Base-by-base conservation (phyloP, 1,284 basidiomycete genomes). In the Leccinum colubrinum region DNA sequence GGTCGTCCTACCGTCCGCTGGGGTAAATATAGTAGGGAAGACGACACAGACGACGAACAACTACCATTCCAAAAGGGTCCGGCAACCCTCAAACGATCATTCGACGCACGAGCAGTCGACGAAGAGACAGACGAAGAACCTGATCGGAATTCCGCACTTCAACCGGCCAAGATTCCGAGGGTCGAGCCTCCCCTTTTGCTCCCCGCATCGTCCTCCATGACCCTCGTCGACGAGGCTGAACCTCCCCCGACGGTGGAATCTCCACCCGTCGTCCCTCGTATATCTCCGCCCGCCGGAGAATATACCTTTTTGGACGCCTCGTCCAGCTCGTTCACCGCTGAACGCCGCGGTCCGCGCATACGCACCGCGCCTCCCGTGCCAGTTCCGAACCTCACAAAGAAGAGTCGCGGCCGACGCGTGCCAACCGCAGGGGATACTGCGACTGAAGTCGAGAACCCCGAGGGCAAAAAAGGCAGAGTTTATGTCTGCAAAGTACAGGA, bases 301-400 rank as follows among this genome's bases (percentile, higher is more conserved):
- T 74, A 77, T 30, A 74, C 72, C 48, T 74, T 74, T 25, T 61
- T 74, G 52, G 72, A 74, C n/a, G 74, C 72, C 43, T 77, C 72
- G 4, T 76, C 75, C 46, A 74, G 74, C 53, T 76, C 72, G 2
- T 74, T 74, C 56, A 74, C 72, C 1, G 65, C 75, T 15, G 72
- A 74, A 61, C 75, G 72, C 25, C 72, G 72, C 58, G 72, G 72
- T 20, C 72, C 72, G 2, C 75, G 72, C 33, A 77, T 74, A 76
- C 75, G 72, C 53, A 74, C 72, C 22, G 72, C 72, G 8, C 72
- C 85, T 53, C 87, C 88, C 30, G 79, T 84, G 4, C 87, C 88
- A 9, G 83, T 90, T 20, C 87, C 87, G 6, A 86, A 88, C 67
- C 68, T 91, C 55, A 89, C 83, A 48, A 91, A 91, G 80, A 87